Conservation (phyloP, 2,329 filamentous ascomycete genomes). For the Coniochaeta sp. region DNA sequence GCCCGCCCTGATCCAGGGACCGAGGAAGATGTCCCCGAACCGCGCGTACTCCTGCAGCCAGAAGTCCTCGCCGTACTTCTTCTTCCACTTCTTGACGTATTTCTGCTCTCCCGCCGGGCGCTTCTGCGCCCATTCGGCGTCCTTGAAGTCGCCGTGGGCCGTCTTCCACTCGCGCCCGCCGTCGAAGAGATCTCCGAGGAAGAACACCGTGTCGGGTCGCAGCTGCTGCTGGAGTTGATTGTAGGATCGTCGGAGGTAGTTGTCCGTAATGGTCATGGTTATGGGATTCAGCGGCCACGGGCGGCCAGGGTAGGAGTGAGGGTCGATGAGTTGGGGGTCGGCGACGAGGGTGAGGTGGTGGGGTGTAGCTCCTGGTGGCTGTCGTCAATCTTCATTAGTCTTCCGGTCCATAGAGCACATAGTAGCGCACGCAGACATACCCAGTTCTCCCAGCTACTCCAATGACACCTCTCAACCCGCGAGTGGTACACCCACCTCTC, state of each 20-base stretch:
- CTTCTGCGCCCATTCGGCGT: slow-evolving; percentile 52
- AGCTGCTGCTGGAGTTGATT: slow-evolving; percentile 67
- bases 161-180: slow-evolving; percentile 94
- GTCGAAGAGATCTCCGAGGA: slow-evolving; percentile 91
- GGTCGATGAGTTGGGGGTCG: slow-evolving; percentile 87
- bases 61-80: slow-evolving; percentile 70
- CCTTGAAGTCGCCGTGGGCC: slow-evolving; percentile 47
- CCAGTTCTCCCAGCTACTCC: slow-evolving; percentile 91
- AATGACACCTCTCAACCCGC: slow-evolving; percentile 65
- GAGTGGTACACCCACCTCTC: slow-evolving; percentile 72
- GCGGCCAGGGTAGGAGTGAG: slow-evolving; percentile 87
- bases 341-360: slow-evolving; percentile 81
- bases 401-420: neutral
- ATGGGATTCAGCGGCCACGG: slow-evolving; percentile 51
- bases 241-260: slow-evolving; percentile 81
- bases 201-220: slow-evolving; percentile 81
- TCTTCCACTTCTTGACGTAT: slow-evolving; percentile 59
- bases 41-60: slow-evolving; percentile 84
- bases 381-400: no score
- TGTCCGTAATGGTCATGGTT: slow-evolving; percentile 65
- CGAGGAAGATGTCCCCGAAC: slow-evolving; percentile 77
- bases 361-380: slow-evolving; percentile 73
- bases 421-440: slow-evolving; percentile 39
- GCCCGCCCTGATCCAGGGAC: slow-evolving; percentile 56
- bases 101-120: slow-evolving; percentile 45